Base-by-base conservation (phyloP, 257 asterid genomes). In the Oldenlandia corymbosa region DNA sequence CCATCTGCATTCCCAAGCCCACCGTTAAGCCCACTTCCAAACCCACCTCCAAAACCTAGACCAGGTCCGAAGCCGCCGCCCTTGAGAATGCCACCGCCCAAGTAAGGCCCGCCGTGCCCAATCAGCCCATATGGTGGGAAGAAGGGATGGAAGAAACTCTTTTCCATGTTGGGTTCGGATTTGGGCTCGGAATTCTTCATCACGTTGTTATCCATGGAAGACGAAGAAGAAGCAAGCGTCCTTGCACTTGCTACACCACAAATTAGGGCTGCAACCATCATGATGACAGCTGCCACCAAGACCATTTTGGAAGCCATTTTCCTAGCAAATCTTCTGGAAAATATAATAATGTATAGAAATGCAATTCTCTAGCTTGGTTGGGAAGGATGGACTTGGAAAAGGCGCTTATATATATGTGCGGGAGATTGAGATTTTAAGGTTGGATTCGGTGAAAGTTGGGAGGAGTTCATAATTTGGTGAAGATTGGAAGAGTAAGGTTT, bases 81-180 rank as follows among this genome's bases (percentile, higher is more conserved):
- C 39, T 9, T 34, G 39, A 9, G 6, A 34, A 34, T 34, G 39
- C 39, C 39, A 34, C 39, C 39, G 4, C 78, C 67, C 27, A 65
- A 21, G 14, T 13, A 5, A 32, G 62, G 62, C 0, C 69, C 65
- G 8, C 82, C 76, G 24, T 57, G 64, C 18, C 69, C 61, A 0
- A 73, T 24, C 10, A 73, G 27, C 10, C 63, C 75, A 5, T 34
- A 50, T 16, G 77, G 79, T 0, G 43, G 71, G 1, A 73, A 39
- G 34, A 60, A 71, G 41, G 58, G 82, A 26, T 65, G 82, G 55
- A 70, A 73, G 67, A 70, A 78, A 26, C 65, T 43, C 63, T 63
- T 64, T 12, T 67, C 76, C 30, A 36, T 61, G 21, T 64, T 79
- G 1, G 26, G 39, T 34, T 3, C 32, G 32, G 32, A 31, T 12